These are phyloP conservation scores for Arthrocladium fulminans DNA, from an alignment of 2,329 filamentous ascomycete genomes.

Conservation along the genomic window DNA sequence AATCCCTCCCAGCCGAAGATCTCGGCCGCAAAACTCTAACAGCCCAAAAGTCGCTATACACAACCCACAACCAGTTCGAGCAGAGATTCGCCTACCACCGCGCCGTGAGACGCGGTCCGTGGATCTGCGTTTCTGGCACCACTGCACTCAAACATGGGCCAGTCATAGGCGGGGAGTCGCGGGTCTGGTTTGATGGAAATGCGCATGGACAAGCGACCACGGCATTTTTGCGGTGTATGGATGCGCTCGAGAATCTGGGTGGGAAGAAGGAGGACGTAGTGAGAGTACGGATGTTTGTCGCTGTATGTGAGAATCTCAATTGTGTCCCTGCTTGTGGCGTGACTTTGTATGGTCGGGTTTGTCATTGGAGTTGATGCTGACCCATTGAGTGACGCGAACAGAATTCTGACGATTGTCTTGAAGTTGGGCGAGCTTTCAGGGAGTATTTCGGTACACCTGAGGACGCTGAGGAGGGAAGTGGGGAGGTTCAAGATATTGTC, in stretches of 20 bases:
- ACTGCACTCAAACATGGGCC: conserved; percentile 27
- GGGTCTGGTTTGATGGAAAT: conserved; percentile 27
- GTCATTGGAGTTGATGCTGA: neutral
- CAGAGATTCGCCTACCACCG: conserved; percentile 31
- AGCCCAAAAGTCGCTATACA: conserved; percentile 20
- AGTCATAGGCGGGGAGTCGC: neutral
- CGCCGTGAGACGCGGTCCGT: conserved; percentile 29
- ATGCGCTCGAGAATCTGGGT: conserved; percentile 28
- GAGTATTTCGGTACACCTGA: conserved; percentile 23
- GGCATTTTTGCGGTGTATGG: conserved; percentile 24
- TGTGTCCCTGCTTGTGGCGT: neutral
- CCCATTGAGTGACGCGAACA: conserved; percentile 10
- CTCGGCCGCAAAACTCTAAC: neutral
- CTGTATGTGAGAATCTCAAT: neutral
- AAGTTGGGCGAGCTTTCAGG: conserved; percentile 26
- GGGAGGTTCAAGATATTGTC: conserved; percentile 13
- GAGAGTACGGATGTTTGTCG: conserved; percentile 30
- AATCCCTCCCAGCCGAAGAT: no score
- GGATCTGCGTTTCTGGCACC: conserved; percentile 33
- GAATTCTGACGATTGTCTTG: conserved; percentile 25
- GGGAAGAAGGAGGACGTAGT: conserved; percentile 28
- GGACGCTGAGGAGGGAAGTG: no score
- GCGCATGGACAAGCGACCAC: conserved; percentile 27
- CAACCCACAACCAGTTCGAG: conserved; percentile 31
- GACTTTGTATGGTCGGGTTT: neutral